Percentiles rank a stretch among this genome's conserved stretches.
Evolutionary conservation across 106 monocot genomes (phyloP).

Genomic region (Triglochin maritima): DNA sequence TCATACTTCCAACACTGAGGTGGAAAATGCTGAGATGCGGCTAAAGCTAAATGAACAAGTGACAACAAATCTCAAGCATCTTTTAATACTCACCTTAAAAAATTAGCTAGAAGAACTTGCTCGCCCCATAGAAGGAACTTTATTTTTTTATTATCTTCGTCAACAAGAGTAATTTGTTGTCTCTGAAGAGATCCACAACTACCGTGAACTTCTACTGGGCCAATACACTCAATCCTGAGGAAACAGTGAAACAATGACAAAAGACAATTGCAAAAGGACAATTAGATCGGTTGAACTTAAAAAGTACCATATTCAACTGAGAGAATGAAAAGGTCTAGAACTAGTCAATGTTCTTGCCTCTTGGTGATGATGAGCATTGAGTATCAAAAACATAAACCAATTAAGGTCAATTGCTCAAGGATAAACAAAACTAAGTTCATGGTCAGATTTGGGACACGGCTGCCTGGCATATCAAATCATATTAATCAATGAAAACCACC

Average conservation of each 20-base stretch:
- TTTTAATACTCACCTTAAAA: constrained; percentile 53
- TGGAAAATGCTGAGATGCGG: constrained; percentile 10
- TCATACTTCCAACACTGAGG: constrained; percentile 85
- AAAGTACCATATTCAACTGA: no score
- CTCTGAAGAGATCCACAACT: constrained; percentile 37
- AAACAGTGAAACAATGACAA: not conserved
- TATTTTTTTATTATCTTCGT: constrained; percentile 55
- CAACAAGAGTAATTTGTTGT: constrained; percentile 57
- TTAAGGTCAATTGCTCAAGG: no score
- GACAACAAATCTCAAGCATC: not conserved
- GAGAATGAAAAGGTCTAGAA: no score
- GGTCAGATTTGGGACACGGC: no score
- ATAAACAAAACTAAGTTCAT: no score
- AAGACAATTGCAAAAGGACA: no score
- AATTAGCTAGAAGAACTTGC: constrained; percentile 76
- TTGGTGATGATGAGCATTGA: no score
- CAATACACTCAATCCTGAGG: constrained; percentile 68
- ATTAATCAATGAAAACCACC: no score
- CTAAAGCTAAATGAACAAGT: not conserved
- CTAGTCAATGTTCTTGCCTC: no score
- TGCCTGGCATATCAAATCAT: no score
- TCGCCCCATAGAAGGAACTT: constrained; percentile 94
- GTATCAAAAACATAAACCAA: no score
- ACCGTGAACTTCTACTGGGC: constrained; percentile 43
- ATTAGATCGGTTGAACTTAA: no score